phyloP scores from a whole-genome alignment of 495 filamentous ascomycete genomes.

The Achaetomiella virescens region DNA sequence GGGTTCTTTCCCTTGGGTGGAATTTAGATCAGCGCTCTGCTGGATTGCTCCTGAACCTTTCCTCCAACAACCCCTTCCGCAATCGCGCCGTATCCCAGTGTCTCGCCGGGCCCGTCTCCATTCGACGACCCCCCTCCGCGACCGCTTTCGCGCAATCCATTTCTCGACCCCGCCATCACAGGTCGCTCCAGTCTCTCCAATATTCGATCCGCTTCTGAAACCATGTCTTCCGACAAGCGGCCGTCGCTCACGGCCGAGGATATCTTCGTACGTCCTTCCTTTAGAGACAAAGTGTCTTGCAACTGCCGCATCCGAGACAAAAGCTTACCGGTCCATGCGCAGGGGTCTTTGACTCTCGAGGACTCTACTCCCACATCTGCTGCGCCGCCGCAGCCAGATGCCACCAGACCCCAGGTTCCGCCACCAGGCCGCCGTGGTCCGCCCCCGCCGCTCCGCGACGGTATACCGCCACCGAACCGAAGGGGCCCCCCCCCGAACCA shows the following conservation, averaged over 20 bases:
- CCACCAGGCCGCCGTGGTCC: constrained; percentile 34
- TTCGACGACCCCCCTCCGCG: constrained; percentile 55
- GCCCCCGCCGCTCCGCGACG: constrained; percentile 42
- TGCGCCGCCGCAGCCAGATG: constrained; percentile 30
- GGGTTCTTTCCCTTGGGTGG: constrained; percentile 12
- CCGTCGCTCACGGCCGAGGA: constrained; percentile 64
- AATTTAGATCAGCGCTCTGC: constrained; percentile 42
- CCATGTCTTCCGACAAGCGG: constrained; percentile 49
- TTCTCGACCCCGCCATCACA: constrained; percentile 65
- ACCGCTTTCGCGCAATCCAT: constrained; percentile 84
- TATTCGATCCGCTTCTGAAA: constrained; percentile 39
- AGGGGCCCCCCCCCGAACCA: constrained; percentile 43
- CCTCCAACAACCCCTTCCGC: constrained; percentile 98
- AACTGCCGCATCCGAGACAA: background rate
- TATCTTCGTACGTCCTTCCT: constrained; percentile 71
- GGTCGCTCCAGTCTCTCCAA: constrained; percentile 42
- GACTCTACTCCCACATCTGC: constrained; percentile 24
- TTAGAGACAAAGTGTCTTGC: constrained; percentile 7
- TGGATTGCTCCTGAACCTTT: constrained; percentile 56
- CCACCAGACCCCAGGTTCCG: constrained; percentile 37
- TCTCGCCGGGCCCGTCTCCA: constrained; percentile 41
- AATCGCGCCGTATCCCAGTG: constrained; percentile 73
- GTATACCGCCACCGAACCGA: constrained; percentile 43
- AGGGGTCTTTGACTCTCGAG: constrained; percentile 50
- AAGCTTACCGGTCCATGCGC: constrained; percentile 12